Base-by-base conservation (phyloP, 345 rosid genomes). In the Bruguiera gymnorhiza region DNA sequence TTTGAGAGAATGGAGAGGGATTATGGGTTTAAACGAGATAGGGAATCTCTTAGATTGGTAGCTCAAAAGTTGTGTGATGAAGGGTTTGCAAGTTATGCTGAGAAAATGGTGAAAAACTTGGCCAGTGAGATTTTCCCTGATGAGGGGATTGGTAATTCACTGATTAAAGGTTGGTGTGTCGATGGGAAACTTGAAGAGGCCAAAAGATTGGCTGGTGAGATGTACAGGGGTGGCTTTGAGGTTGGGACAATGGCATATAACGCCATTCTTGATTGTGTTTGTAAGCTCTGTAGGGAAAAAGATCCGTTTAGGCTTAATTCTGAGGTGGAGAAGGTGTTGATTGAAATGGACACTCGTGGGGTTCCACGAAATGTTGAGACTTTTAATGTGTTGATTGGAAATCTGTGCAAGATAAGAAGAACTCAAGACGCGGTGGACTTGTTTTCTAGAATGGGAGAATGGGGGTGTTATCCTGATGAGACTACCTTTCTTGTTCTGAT, bases 171-270 rank as follows among this genome's bases (percentile, higher is more conserved):
- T 32, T 95, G 99, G 96, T 92, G 99, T 72, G 82, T 78, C 51
- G 89, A 85, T 79, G 93, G 85, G 70, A 90, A 90, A 68, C 86
- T 95, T 6, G 92, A 89, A n/a, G 94, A 95, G 73, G 99, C 99
- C 0, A 88, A 81, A 70, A 82, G 99, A 70, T 75, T 95, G 73
- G 92, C 91, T 19, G 89, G 90, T 29, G 99, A 95, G 71, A 95
- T 92, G 96, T 85, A 86, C 70, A 85, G 97, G 81, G 99, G 98
- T 73, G 97, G 98, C 4, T 94, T 94, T 59, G 96, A 89, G 93
- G 79, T 88, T 24, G 90, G 98, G 19, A 51, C 86, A 0, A 59
- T 61, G 74, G 90, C 95, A 0, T 94, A 87, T 70, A 92, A 91
- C 66, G 70, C 90, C 8, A 83, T 92, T 48, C 86, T 94, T 68